A percentile compares a stretch with the other conserved stretches of the same genome.
phyloP scores from a whole-genome alignment of 176 grass and related monocot species.

The Aegilops umbellulata region DNA sequence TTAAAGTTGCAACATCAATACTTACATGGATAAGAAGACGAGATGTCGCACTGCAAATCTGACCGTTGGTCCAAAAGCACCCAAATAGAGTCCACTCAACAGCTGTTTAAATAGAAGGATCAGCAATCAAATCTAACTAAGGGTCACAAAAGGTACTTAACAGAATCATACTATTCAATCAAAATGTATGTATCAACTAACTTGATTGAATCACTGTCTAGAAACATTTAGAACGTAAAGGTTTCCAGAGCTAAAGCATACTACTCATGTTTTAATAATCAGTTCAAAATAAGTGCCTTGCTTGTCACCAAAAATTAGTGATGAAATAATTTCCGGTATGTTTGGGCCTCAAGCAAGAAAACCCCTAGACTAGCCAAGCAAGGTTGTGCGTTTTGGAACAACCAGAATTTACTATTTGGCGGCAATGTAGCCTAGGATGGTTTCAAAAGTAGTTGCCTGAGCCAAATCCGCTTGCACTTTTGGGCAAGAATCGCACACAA shows the following conservation, averaged over 20 bases:
- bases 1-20: neutral
- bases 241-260: slow-evolving; percentile 7
- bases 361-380: neutral
- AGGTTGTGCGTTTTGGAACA: neutral
- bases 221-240: neutral
- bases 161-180: neutral
- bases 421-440: neutral
- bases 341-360: neutral
- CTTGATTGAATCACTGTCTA: neutral
- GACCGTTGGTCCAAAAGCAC: slow-evolving; percentile 99
- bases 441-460: neutral
- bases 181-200: slow-evolving; percentile 19
- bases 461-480: neutral
- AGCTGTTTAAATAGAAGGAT: slow-evolving; percentile 59
- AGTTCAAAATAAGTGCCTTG: slow-evolving; percentile 4
- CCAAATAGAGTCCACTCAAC: slow-evolving; percentile 98
- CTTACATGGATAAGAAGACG: slow-evolving; percentile 96
- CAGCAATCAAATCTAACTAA: slow-evolving; percentile 21
- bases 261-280: slow-evolving; percentile 7
- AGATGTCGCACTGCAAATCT: slow-evolving; percentile 99
- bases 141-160: neutral
- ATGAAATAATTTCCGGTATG: neutral
- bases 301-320: neutral
- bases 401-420: neutral
- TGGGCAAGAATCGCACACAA: neutral